Evolutionary conservation across 1,284 basidiomycete species (phyloP).

Genomic region (Naganishia liquefaciens): DNA sequence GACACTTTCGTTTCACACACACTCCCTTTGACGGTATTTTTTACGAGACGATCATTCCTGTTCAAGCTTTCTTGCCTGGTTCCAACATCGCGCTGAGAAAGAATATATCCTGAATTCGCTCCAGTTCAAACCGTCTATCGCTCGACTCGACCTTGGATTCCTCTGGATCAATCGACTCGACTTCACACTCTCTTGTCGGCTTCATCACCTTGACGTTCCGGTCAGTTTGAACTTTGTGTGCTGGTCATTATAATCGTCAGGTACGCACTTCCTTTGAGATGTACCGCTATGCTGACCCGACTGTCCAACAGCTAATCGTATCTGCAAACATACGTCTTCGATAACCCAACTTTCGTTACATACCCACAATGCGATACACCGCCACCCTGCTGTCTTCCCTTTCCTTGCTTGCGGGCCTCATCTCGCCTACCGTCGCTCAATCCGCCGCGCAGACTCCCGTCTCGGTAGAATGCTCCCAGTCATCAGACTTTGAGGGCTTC

Average conservation of each 20-base stretch:
- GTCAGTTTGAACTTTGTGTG: conserved; percentile 16
- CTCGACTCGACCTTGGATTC: conserved; percentile 4
- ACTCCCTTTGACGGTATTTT: conserved; percentile 17
- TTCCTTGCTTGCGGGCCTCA: conserved; percentile 9
- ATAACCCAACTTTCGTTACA: not conserved
- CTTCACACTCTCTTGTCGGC: too few relatives aligned
- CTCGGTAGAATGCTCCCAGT: conserved; percentile 17
- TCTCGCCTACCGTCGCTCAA: conserved; percentile 22
- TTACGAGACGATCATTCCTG: not conserved
- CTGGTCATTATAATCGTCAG: conserved; percentile 29
- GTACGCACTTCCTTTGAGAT: not conserved
- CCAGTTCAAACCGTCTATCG: not conserved
- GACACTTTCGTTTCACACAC: conserved; percentile 23
- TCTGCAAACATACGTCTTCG: not conserved
- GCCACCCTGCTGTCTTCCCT: conserved; percentile 25
- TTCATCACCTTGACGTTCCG: not conserved
- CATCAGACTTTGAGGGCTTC: conserved; percentile 35
- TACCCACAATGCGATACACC: conserved; percentile 21
- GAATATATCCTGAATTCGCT: not conserved
- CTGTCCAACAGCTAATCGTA: conserved; percentile 18
- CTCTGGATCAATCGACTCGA: not conserved
- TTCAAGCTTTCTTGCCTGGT: too few relatives aligned
- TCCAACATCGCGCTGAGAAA: not conserved
- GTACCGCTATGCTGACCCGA: not conserved
- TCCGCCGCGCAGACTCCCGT: conserved; percentile 25